phyloP scores from a whole-genome alignment of 2,329 filamentous ascomycete species.

The Sclerotinia nivalis region DNA sequence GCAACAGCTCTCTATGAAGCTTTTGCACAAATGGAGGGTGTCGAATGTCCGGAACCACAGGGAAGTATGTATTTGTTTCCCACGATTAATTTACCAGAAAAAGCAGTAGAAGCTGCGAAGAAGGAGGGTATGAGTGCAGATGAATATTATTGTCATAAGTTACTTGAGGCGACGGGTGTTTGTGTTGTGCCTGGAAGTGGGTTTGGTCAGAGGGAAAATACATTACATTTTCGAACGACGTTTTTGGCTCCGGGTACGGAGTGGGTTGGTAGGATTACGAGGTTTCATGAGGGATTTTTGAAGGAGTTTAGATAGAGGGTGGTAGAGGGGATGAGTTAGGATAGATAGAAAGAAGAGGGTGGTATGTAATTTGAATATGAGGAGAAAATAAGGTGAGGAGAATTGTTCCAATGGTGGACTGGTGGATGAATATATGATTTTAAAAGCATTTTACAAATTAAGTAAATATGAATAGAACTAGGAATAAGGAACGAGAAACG shows the following conservation, averaged over 20 bases:
- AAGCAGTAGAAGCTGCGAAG: slow-evolving; percentile 74
- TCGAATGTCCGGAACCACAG: slow-evolving; percentile 81
- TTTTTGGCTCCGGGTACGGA: slow-evolving; percentile 96
- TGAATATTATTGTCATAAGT: slow-evolving; percentile 89
- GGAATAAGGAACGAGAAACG: background rate
- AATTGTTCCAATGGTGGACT: background rate
- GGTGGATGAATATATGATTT: background rate
- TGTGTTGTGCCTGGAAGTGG: slow-evolving; percentile 91
- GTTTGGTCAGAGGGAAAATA: slow-evolving; percentile 91
- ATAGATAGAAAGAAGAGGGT: no score
- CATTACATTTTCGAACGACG: slow-evolving; percentile 92
- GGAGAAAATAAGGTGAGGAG: background rate
- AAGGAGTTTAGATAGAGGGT: slow-evolving; percentile 61
- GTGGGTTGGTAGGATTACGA: slow-evolving; percentile 83
- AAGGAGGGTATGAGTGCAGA: slow-evolving; percentile 75
- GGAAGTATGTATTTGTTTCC: slow-evolving; percentile 96
- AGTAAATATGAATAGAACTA: background rate
- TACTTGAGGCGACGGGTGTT: slow-evolving; percentile 92
- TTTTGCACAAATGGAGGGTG: slow-evolving; percentile 93
- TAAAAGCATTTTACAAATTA: background rate
- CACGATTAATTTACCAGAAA: slow-evolving; percentile 76
- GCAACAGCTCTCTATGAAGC: slow-evolving; percentile 85
- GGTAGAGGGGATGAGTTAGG: background rate
- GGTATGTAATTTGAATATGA: background rate
- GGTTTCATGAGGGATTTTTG: slow-evolving; percentile 93